These are phyloP conservation scores for Solanum lignicaule DNA, from an alignment of 257 asterid genomes.

Conservation along the genomic window DNA sequence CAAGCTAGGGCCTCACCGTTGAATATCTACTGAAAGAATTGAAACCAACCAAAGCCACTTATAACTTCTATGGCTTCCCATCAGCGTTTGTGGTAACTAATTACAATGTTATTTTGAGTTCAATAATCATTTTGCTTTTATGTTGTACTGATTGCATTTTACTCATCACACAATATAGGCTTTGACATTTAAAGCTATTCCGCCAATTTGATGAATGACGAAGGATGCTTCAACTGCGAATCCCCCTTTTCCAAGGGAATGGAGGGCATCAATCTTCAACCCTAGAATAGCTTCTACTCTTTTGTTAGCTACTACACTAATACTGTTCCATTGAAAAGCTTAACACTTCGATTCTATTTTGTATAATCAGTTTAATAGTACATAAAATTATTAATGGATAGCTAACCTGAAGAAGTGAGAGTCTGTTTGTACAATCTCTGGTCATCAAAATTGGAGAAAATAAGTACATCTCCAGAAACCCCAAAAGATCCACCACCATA, in stretches of 20 bases:
- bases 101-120: neutral
- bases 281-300: neutral
- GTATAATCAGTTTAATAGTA: neutral
- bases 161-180: neutral
- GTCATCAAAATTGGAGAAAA: slow-evolving; percentile 2
- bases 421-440: neutral
- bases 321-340: neutral
- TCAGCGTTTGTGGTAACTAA: neutral
- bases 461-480: neutral
- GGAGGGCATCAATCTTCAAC: neutral
- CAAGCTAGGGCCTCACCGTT: neutral
- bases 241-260: neutral
- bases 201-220: neutral
- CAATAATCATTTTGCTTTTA: neutral
- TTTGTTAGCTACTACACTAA: neutral
- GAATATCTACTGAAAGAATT: neutral
- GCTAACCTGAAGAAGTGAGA: neutral
- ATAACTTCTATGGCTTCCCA: neutral
- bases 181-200: neutral
- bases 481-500: neutral
- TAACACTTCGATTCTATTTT: neutral
- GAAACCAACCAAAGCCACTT: neutral
- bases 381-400: neutral
- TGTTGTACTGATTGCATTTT: neutral
- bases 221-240: neutral